phyloP scores from a whole-genome alignment of 2,329 filamentous ascomycete species.

The Arthrobotrys megalospora region DNA sequence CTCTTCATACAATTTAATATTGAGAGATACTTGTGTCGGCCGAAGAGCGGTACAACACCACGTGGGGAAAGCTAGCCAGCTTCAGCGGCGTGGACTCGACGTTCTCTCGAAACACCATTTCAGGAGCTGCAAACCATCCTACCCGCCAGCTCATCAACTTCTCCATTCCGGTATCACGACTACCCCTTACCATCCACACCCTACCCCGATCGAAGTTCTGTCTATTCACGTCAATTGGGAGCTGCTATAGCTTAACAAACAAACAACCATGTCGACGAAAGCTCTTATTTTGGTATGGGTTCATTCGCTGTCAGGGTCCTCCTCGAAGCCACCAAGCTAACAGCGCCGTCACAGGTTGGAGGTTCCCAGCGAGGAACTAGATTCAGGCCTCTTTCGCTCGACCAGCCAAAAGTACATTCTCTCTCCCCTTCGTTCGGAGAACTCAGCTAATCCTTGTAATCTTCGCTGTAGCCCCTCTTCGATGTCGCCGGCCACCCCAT shows the following conservation, averaged over 20 bases:
- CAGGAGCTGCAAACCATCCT: conserved; percentile 38
- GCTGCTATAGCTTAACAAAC: conserved; percentile 4
- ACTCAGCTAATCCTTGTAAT: conserved; percentile 20
- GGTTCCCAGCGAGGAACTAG: conserved; percentile 95
- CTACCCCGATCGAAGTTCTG: not conserved
- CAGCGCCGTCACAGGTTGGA: conserved; percentile 77
- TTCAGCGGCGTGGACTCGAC: conserved; percentile 39
- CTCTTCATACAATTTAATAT: conserved; percentile 1
- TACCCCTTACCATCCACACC: conserved; percentile 3
- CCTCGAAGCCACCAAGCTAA: conserved; percentile 62
- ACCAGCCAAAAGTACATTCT: conserved; percentile 86
- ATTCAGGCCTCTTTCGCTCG: conserved; percentile 93
- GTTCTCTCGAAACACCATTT: conserved; percentile 33
- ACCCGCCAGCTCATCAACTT: conserved; percentile 48
- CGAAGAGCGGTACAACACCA: conserved; percentile 41
- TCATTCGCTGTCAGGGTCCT: conserved; percentile 16
- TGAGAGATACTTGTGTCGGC: conserved; percentile 30
- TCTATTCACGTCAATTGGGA: conserved; percentile 37
- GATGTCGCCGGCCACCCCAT: conserved; percentile 98
- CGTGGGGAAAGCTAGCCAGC: conserved; percentile 54
- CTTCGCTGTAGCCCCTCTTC: conserved; percentile 82
- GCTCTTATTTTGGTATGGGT: conserved; percentile 87
- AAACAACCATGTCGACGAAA: conserved; percentile 76
- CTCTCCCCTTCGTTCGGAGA: conserved; percentile 21
- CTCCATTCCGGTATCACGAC: conserved; percentile 9